phyloP scores from a whole-genome alignment of 2,329 filamentous ascomycete species.

The Aureobasidium subglaciale region DNA sequence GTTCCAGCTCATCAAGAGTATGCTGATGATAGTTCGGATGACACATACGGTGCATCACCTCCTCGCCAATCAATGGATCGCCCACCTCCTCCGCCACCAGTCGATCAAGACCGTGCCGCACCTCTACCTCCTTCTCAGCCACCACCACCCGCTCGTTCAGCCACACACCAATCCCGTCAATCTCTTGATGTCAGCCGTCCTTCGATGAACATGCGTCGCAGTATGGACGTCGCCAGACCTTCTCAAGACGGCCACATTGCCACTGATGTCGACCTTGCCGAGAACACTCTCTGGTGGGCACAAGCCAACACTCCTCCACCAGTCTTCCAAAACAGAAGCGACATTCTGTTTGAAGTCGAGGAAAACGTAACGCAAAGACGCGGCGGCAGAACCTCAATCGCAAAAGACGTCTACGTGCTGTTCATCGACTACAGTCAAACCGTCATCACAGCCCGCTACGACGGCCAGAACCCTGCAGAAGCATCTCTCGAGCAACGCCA shows the following conservation, averaged over 20 bases:
- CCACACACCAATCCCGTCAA: slow-evolving; percentile 21
- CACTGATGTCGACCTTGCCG: slow-evolving; percentile 72
- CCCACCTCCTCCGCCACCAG: slow-evolving; percentile 25
- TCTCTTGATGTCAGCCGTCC: slow-evolving; percentile 54
- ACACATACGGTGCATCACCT: slow-evolving; percentile 40
- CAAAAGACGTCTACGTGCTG: slow-evolving; percentile 77
- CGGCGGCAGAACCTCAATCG: slow-evolving; percentile 63
- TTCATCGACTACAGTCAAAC: slow-evolving; percentile 97
- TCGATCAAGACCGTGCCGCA: slow-evolving; percentile 23
- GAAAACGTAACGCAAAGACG: slow-evolving; percentile 64
- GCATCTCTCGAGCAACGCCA: slow-evolving; percentile 77
- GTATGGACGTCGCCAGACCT: slow-evolving; percentile 68
- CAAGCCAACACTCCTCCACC: slow-evolving; percentile 73
- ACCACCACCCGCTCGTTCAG: slow-evolving; percentile 29
- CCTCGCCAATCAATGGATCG: slow-evolving; percentile 28
- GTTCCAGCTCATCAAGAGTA: slow-evolving; percentile 30
- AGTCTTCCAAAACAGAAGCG: slow-evolving; percentile 70
- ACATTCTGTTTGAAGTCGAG: slow-evolving; percentile 76
- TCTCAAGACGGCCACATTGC: slow-evolving; percentile 75
- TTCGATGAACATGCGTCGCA: slow-evolving; percentile 47
- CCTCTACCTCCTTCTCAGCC: slow-evolving; percentile 32
- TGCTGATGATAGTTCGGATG: slow-evolving; percentile 34
- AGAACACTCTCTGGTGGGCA: slow-evolving; percentile 78
- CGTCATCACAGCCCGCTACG: slow-evolving; percentile 71
- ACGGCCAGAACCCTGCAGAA: slow-evolving; percentile 65